Evolutionary conservation across 208 protist species (phyloP), one percentile per base, ranked within the genome.

Genomic region (Wallacemonas collosoma): DNA sequence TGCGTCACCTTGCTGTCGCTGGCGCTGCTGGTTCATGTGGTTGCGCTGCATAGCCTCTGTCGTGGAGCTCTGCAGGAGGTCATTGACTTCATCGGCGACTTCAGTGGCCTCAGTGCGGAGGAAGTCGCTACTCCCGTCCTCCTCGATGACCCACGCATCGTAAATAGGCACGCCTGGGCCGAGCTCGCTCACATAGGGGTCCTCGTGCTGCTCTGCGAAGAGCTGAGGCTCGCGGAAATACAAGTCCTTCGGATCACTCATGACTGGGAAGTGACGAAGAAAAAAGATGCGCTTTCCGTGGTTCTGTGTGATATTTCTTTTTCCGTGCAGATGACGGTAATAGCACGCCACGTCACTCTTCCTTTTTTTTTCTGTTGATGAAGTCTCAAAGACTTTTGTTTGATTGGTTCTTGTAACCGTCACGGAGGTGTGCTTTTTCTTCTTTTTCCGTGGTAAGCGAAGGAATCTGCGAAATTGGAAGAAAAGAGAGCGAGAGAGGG

Each of bases 141-240:
- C 82, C 35, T 79, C 63, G 47, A 84, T 72, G n/a, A 56, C 71
- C 76, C 72, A 78, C 1, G 44, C 75, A 41, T 80, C 71, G 72
- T 88, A 88, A 26, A 88, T 35, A 5, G 80, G 83, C 11, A n/a
- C 65, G 40, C 83, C 83, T 12, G 51, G 51, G 44, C 83, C 83
- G 12, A 88, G 60, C 39, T 77, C 73, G 6, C 72, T 61, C 35
- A 55, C 61, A 68, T 88, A 88, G 39, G 80, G 74, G 75, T 88
- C 83, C 11, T 67, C 53, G 66, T 88, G 80, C 38, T 53, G 48
- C 63, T 79, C 73, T 6, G 65, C 43, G 38, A 56, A 57, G 64
- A 79, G 4, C 61, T 58, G 40, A 6, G 61, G 53, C 36, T 63
- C 36, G 9, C 12, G 57, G 43, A 50, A 62, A 5, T n/a, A 62